These are phyloP conservation scores for Fusarium sororula DNA, from an alignment of 2,329 filamentous ascomycete species.

Conservation along the genomic window DNA sequence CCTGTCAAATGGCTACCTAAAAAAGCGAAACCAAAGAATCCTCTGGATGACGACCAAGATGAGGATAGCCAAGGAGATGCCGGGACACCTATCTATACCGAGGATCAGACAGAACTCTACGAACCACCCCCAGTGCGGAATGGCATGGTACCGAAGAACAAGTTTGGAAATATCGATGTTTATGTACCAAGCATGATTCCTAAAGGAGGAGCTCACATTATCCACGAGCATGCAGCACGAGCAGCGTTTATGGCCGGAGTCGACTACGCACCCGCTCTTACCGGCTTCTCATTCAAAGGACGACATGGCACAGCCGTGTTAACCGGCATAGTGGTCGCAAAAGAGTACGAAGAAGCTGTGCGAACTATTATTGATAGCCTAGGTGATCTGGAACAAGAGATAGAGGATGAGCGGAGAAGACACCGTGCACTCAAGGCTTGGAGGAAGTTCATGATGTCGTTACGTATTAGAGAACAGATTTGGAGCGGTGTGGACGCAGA, in stretches of 20 bases:
- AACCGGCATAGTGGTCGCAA: conserved; percentile 79
- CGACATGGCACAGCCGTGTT: conserved; percentile 86
- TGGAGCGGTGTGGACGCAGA: conserved; percentile 65
- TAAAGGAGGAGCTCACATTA: conserved; percentile 78
- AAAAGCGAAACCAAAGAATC: conserved; percentile 48
- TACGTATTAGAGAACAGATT: conserved; percentile 80
- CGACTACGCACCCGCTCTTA: conserved; percentile 90
- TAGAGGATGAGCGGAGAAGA: conserved; percentile 75
- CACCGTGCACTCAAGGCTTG: conserved; percentile 74
- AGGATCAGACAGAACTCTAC: conserved; percentile 77
- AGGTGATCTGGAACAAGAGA: conserved; percentile 69
- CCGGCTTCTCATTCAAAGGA: conserved; percentile 88
- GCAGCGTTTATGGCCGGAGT: conserved; percentile 81
- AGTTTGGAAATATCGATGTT: conserved; percentile 92
- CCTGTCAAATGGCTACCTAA: conserved; percentile 79
- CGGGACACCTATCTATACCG: conserved; percentile 67
- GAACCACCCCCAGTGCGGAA: conserved; percentile 77
- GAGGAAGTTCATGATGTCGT: conserved; percentile 75
- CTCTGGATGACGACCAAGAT: conserved; percentile 41
- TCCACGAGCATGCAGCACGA: conserved; percentile 65
- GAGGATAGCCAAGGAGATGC: conserved; percentile 45
- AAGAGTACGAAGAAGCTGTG: conserved; percentile 77
- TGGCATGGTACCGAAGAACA: conserved; percentile 86
- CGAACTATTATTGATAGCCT: conserved; percentile 74
- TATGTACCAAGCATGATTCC: conserved; percentile 95